Conservation (phyloP, 441 rosid genomes). For the Flueggea neowawraea region DNA sequence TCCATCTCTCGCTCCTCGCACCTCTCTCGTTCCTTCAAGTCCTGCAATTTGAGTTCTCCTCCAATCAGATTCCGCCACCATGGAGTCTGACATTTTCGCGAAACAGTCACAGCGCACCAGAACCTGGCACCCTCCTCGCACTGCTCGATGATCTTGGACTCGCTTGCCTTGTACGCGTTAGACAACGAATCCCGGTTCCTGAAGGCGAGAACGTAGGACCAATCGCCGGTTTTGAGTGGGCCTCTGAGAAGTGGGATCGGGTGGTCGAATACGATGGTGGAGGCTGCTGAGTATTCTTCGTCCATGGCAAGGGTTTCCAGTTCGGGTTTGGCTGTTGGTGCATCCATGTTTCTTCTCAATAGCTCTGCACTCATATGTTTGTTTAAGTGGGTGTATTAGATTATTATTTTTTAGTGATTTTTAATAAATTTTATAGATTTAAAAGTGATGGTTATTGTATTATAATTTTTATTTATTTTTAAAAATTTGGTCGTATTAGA, state of each 20-base stretch:
- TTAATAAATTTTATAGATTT: too few relatives aligned
- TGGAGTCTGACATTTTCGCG: slow-evolving; percentile 60
- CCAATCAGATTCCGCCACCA: slow-evolving; percentile 57
- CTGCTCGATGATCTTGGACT: slow-evolving; percentile 43
- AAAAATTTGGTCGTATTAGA: too few relatives aligned
- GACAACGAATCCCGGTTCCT: slow-evolving; percentile 48
- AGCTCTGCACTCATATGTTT: too few relatives aligned
- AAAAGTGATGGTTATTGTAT: too few relatives aligned
- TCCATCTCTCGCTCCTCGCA: too few relatives aligned
- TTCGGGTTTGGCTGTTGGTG: too few relatives aligned
- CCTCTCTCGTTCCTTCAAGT: too few relatives aligned
- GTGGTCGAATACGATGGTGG: slow-evolving; percentile 37
- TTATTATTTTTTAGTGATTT: too few relatives aligned
- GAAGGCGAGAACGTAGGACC: slow-evolving; percentile 59
- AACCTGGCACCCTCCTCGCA: slow-evolving; percentile 72
- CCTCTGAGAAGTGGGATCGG: slow-evolving; percentile 65
- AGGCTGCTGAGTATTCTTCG: slow-evolving; percentile 46
- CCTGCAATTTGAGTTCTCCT: background rate
- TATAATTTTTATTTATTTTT: too few relatives aligned
- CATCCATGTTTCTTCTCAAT: too few relatives aligned
- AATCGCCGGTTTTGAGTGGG: slow-evolving; percentile 40
- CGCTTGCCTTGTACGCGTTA: slow-evolving; percentile 40
- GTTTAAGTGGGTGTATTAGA: too few relatives aligned
- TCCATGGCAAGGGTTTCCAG: slow-evolving; percentile 9
- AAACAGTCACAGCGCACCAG: slow-evolving; percentile 70